Percentiles rank a stretch among this genome's conserved stretches.
phyloP scores from a whole-genome alignment of 345 rosid genomes.

The Microcos paniculata region DNA sequence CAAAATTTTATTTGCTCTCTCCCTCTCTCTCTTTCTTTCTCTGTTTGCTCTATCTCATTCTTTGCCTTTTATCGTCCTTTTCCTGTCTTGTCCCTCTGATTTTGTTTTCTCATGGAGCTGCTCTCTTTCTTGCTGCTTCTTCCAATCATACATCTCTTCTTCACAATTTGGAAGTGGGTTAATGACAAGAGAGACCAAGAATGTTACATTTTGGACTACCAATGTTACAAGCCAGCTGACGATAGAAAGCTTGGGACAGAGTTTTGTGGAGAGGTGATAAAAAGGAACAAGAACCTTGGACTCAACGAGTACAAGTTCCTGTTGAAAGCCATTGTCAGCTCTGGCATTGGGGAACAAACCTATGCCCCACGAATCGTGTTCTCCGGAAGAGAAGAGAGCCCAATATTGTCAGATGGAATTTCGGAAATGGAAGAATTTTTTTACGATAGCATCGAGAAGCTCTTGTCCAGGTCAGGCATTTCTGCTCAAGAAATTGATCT shows the following conservation, averaged over 20 bases:
- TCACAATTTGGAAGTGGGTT: slow-evolving; percentile 41
- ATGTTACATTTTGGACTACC: slow-evolving; percentile 64
- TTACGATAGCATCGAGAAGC: slow-evolving; percentile 52
- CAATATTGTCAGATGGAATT: slow-evolving; percentile 56
- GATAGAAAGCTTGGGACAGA: slow-evolving; percentile 55
- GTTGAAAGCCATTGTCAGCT: slow-evolving; percentile 63
- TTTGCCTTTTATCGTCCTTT: not conserved
- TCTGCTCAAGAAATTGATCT: slow-evolving; percentile 70
- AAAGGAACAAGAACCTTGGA: slow-evolving; percentile 47
- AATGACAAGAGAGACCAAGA: slow-evolving; percentile 41
- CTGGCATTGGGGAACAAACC: slow-evolving; percentile 70
- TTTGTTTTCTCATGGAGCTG: slow-evolving; percentile 34
- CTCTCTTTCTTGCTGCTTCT: slow-evolving; percentile 32
- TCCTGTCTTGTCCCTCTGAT: not conserved
- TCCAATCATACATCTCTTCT: slow-evolving; percentile 32
- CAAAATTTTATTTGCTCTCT: not conserved
- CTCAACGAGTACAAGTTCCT: slow-evolving; percentile 64
- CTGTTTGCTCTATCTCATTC: not conserved
- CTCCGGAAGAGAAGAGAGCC: slow-evolving; percentile 55
- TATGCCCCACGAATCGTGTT: slow-evolving; percentile 64
- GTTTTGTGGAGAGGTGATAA: slow-evolving; percentile 44
- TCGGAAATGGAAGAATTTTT: slow-evolving; percentile 89
- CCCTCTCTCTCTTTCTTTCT: not conserved
- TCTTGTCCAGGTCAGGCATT: slow-evolving; percentile 57
- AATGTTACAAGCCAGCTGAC: slow-evolving; percentile 56